Conservation (phyloP, 2,329 filamentous ascomycete species). For the Penicillium sp. region DNA sequence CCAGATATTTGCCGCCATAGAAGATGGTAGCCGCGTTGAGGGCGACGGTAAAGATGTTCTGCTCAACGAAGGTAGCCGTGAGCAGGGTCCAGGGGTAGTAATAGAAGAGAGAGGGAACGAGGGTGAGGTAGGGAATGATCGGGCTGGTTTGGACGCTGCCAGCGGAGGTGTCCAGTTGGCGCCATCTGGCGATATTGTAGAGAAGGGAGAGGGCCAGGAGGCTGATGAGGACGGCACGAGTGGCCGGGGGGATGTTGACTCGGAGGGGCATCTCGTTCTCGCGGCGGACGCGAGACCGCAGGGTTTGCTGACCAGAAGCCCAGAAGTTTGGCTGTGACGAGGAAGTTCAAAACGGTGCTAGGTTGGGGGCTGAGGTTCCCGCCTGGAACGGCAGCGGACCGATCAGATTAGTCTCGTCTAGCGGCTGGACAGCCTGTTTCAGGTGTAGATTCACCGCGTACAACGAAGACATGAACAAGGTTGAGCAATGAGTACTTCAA, state of each 20-base stretch:
- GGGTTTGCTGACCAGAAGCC: constrained; percentile 10
- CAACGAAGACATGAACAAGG: not conserved
- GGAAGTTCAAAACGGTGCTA: not conserved
- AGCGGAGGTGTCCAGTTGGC: constrained; percentile 69
- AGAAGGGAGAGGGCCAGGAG: constrained; percentile 78
- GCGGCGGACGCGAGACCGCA: constrained; percentile 33
- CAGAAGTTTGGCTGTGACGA: constrained; percentile 13
- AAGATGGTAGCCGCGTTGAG: constrained; percentile 80
- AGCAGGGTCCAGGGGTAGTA: constrained; percentile 93
- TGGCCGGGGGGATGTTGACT: constrained; percentile 91
- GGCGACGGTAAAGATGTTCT: constrained; percentile 83
- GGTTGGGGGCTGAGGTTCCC: constrained; percentile 4
- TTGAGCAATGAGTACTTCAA: not conserved
- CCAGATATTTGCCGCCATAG: constrained; percentile 91
- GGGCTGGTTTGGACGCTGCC: constrained; percentile 53
- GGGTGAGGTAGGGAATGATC: constrained; percentile 79
- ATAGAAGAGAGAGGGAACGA: constrained; percentile 81
- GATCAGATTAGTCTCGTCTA: not conserved
- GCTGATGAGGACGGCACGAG: constrained; percentile 75
- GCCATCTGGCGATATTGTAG: constrained; percentile 64
- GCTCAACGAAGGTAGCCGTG: constrained; percentile 85
- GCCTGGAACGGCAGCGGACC: constrained; percentile 11
- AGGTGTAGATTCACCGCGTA: not conserved
- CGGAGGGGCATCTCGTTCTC: constrained; percentile 69
- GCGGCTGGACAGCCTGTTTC: not conserved